These are phyloP conservation scores for Coniochaeta sp. DNA, from an alignment of 2,329 filamentous ascomycete genomes.

Conservation along the genomic window DNA sequence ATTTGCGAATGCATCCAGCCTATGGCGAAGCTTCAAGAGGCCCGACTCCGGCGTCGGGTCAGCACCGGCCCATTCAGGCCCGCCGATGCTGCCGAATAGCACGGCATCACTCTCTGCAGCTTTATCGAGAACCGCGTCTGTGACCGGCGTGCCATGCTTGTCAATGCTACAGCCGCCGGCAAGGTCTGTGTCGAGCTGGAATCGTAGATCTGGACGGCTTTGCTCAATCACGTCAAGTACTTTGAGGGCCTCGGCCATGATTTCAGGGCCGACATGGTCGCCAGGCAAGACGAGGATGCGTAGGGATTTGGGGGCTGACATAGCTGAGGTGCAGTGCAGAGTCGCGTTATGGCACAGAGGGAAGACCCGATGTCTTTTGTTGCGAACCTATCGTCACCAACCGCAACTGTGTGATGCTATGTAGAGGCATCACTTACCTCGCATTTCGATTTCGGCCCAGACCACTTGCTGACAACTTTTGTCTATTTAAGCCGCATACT, in stretches of 20 bases:
- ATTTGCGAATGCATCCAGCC: slow-evolving; percentile 41
- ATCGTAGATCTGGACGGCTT: slow-evolving; percentile 20
- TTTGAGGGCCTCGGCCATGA: slow-evolving; percentile 37
- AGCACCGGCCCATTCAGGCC: slow-evolving; percentile 34
- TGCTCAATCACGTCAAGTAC: slow-evolving; percentile 34
- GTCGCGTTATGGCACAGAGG: not conserved
- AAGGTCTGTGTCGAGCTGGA: slow-evolving; percentile 17
- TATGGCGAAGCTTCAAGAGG: slow-evolving; percentile 30
- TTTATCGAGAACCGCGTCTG: slow-evolving; percentile 32
- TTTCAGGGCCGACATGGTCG: slow-evolving; percentile 39
- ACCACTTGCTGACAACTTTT: no score
- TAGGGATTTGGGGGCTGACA: not conserved
- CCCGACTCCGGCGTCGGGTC: slow-evolving; percentile 38
- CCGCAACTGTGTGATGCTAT: no score
- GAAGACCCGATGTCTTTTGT: not conserved
- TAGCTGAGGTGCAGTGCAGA: not conserved
- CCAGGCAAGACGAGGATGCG: slow-evolving; percentile 35
- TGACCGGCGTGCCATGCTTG: slow-evolving; percentile 35
- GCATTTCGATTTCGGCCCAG: not conserved
- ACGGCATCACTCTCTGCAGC: slow-evolving; percentile 34
- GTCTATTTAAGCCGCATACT: no score
- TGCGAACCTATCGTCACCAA: slow-evolving; percentile 8
- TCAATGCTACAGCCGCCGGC: slow-evolving; percentile 32
- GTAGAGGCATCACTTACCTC: not conserved
- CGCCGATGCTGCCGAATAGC: slow-evolving; percentile 40